phyloP scores from a whole-genome alignment of 2,329 filamentous ascomycete species.

The Sordariomycetes sp. region DNA sequence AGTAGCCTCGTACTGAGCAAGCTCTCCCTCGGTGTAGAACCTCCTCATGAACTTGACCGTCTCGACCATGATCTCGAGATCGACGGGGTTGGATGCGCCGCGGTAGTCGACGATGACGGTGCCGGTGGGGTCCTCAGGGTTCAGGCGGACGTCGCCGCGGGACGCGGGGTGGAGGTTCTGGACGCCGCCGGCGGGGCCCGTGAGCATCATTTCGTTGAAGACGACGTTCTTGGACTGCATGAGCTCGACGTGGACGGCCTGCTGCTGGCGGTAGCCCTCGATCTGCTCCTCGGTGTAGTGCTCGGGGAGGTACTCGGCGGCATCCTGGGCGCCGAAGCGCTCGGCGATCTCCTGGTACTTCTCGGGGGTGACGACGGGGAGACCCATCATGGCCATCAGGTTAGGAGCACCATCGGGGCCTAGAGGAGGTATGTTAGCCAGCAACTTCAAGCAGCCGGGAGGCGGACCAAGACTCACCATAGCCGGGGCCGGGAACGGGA shows the following conservation, averaged over 20 bases:
- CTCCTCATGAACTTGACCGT: constrained; percentile 13
- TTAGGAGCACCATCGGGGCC: constrained; percentile 8
- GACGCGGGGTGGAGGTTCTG: constrained; percentile 12
- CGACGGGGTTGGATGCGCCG: constrained; percentile 11
- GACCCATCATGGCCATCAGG: constrained; percentile 11
- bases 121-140: constrained; percentile 10
- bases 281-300: constrained; percentile 10
- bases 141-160: constrained; percentile 11
- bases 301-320: constrained; percentile 9
- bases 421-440: neutral
- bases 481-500: neutral
- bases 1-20: constrained; percentile 10
- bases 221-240: constrained; percentile 15
- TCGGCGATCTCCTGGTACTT: constrained; percentile 9
- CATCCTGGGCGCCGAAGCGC: constrained; percentile 9
- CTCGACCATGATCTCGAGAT: constrained; percentile 12
- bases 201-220: constrained; percentile 31
- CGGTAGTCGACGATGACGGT: constrained; percentile 14
- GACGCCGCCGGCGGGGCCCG: constrained; percentile 11
- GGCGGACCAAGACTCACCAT: neutral
- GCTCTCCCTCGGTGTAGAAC: constrained; percentile 10
- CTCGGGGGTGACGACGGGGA: constrained; percentile 12
- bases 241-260: constrained; percentile 12
- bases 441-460: neutral
- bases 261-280: constrained; percentile 25